These are phyloP conservation scores for Aspergillus sp. DNA, from an alignment of 2,329 filamentous ascomycete species.

Conservation along the genomic window DNA sequence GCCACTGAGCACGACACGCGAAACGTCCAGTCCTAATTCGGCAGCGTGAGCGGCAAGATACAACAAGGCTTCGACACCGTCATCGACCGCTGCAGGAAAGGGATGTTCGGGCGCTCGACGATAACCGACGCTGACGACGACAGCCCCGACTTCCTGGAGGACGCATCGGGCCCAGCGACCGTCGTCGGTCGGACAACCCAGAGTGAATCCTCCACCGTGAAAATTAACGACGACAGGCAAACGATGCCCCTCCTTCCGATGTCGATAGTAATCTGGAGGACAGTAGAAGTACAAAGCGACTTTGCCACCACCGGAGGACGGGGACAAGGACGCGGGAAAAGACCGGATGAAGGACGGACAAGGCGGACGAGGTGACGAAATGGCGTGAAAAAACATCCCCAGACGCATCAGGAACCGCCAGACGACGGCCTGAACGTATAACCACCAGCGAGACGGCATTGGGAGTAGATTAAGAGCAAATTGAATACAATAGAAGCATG, in stretches of 20 bases:
- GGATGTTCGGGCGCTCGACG: conserved; percentile 57
- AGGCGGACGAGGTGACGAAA: conserved; percentile 58
- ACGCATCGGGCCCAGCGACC: conserved; percentile 55
- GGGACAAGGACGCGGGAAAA: conserved; percentile 48
- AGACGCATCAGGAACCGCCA: conserved; percentile 66
- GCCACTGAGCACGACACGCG: conserved; percentile 55
- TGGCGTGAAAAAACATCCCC: conserved; percentile 63
- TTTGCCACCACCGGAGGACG: conserved; percentile 41
- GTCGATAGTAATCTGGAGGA: conserved; percentile 38
- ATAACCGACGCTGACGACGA: conserved; percentile 59
- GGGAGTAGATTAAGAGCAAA: not conserved
- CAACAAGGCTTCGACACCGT: conserved; percentile 58
- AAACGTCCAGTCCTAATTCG: conserved; percentile 53
- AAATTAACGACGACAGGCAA: conserved; percentile 60
- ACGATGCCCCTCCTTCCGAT: conserved; percentile 33
- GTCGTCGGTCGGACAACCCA: conserved; percentile 58
- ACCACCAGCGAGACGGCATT: conserved; percentile 50
- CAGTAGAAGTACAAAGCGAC: conserved; percentile 60
- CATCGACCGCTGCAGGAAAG: conserved; percentile 60
- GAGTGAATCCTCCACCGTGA: conserved; percentile 60
- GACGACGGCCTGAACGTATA: conserved; percentile 59
- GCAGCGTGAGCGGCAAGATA: conserved; percentile 54
- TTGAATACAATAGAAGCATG: not conserved
- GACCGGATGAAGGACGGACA: conserved; percentile 55
- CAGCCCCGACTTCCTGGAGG: conserved; percentile 51